phyloP scores from a whole-genome alignment of 1,284 basidiomycete genomes.

The Serendipita sp. region DNA sequence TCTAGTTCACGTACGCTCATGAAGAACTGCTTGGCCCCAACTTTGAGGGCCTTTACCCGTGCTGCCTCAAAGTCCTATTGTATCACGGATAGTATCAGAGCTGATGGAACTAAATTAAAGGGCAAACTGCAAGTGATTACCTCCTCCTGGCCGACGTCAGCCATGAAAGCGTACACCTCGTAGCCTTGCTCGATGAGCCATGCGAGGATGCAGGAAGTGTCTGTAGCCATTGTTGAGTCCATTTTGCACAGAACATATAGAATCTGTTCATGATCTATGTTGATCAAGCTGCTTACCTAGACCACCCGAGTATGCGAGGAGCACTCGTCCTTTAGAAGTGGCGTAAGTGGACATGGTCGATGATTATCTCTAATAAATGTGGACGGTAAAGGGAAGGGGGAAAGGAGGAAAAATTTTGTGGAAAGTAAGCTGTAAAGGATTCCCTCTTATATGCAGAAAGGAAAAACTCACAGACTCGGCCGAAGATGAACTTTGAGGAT shows the following conservation, averaged over 20 bases:
- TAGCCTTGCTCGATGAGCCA: conserved; percentile 98
- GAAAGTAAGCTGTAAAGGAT: too few relatives aligned
- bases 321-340: conserved; percentile 61
- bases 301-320: conserved; percentile 95
- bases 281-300: conserved; percentile 51
- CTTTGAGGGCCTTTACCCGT: conserved; percentile 77
- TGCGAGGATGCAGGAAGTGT: conserved; percentile 92
- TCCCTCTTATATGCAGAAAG: too few relatives aligned
- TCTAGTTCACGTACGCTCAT: conserved; percentile 43
- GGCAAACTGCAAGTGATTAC: conserved; percentile 23
- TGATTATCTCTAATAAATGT: too few relatives aligned
- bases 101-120: conserved; percentile 3
- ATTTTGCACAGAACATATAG: conserved; percentile 2
- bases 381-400: background rate
- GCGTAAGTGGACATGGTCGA: conserved; percentile 3
- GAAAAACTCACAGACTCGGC: too few relatives aligned
- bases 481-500: too few relatives aligned
- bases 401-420: background rate
- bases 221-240: conserved; percentile 26
- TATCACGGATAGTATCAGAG: background rate
- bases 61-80: conserved; percentile 86
- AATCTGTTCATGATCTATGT: conserved; percentile 5
- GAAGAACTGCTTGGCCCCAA: conserved; percentile 93
- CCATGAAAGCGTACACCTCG: conserved; percentile 97
- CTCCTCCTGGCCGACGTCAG: conserved; percentile 97